These are phyloP conservation scores for Solanum clarkiae DNA, from an alignment of 257 asterid genomes.

Conservation along the genomic window DNA sequence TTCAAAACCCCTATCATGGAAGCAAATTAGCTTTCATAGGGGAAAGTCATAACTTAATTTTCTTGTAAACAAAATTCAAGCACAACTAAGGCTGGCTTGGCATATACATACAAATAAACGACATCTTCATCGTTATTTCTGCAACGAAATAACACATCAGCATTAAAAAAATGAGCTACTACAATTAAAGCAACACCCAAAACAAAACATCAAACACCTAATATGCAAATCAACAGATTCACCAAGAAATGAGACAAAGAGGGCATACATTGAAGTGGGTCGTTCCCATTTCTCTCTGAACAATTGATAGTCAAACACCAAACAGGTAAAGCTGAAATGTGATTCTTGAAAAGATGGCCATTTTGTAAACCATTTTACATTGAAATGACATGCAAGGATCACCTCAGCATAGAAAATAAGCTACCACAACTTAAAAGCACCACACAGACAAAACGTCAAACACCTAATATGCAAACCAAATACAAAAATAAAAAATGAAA, in stretches of 20 bases:
- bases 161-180: neutral
- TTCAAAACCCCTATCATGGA: neutral
- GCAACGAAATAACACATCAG: neutral
- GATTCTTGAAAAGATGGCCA: neutral
- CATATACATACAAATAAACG: neutral
- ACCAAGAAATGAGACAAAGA: neutral
- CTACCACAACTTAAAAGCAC: neutral
- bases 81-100: neutral
- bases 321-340: neutral
- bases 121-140: neutral
- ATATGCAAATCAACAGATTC: neutral
- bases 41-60: neutral
- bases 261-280: conserved; percentile 8
- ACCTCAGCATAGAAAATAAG: neutral
- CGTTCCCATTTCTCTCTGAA: neutral
- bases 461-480: conserved; percentile 22
- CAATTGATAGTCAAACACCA: neutral
- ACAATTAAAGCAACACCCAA: neutral
- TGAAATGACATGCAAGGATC: neutral
- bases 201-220: neutral
- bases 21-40: neutral
- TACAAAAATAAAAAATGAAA: neutral
- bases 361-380: neutral
- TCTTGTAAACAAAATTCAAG: neutral
- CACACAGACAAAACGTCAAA: conserved; percentile 23